A percentile compares a stretch with the other conserved stretches of the same genome.
Evolutionary conservation across 768 basidiomycete species (phyloP).

Genomic region (Amanita molliuscula): DNA sequence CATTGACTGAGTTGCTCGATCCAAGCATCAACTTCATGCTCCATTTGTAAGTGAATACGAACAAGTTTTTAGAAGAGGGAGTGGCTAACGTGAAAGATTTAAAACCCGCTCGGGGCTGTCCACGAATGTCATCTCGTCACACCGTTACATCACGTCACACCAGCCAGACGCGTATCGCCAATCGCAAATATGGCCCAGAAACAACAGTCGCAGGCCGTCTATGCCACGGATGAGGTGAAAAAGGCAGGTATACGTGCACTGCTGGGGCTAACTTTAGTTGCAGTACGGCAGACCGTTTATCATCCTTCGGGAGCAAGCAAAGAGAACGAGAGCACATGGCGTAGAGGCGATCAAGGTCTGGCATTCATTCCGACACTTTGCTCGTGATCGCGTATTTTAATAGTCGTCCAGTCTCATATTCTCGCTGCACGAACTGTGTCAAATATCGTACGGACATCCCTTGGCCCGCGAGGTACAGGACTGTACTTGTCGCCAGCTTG

Average conservation of each 20-base stretch:
- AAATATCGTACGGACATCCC: constrained; percentile 89
- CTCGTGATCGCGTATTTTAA: constrained; percentile 7
- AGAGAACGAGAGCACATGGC: constrained; percentile 87
- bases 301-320: constrained; percentile 89
- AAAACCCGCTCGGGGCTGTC: constrained; percentile 14
- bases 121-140: constrained; percentile 3
- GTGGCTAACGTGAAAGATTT: constrained; percentile 18
- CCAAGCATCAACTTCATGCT: constrained; percentile 90
- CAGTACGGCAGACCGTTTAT: constrained; percentile 97
- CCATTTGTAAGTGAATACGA: constrained; percentile 29
- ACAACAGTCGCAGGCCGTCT: constrained; percentile 50
- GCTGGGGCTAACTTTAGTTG: constrained; percentile 9
- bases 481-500: background rate
- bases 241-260: background rate
- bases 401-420: constrained; percentile 72
- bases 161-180: constrained; percentile 20
- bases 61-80: constrained; percentile 21
- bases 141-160: constrained; percentile 24
- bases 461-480: constrained; percentile 79
- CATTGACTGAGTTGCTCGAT: constrained; percentile 94
- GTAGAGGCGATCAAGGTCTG: constrained; percentile 88
- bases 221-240: constrained; percentile 76
- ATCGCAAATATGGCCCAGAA: constrained; percentile 20
- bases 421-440: constrained; percentile 90
- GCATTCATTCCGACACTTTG: constrained; percentile 7